Evolutionary conservation across 2,329 filamentous ascomycete genomes (phyloP).

Genomic region (Graphilbum sp.): DNA sequence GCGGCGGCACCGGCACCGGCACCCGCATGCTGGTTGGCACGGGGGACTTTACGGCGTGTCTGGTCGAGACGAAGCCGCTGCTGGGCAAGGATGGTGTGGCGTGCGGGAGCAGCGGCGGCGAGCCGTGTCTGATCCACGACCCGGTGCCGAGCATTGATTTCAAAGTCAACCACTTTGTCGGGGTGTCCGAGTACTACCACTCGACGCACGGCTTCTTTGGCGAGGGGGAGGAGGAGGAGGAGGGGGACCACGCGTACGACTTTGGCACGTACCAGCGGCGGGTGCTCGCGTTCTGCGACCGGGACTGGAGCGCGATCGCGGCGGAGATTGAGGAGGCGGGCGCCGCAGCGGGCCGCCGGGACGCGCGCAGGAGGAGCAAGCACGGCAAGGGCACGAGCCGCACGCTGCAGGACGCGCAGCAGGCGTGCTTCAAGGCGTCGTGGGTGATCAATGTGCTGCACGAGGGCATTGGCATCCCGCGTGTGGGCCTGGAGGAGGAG

Average conservation of each 20-base stretch:
- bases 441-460: constrained; percentile 97
- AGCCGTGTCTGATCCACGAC: constrained; percentile 78
- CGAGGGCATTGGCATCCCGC: constrained; percentile 85
- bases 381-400: constrained; percentile 44
- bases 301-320: constrained; percentile 65
- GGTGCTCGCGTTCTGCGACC: constrained; percentile 71
- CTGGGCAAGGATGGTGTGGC: constrained; percentile 68
- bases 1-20: constrained; percentile 18
- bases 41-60: constrained; percentile 71
- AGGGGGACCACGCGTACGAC: constrained; percentile 62
- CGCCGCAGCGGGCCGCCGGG: constrained; percentile 49
- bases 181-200: constrained; percentile 98
- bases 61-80: constrained; percentile 67
- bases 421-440: constrained; percentile 94
- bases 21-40: constrained; percentile 54
- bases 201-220: constrained; percentile 90
- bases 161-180: constrained; percentile 91
- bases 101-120: constrained; percentile 39
- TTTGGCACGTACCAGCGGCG: constrained; percentile 76
- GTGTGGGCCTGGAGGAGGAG: constrained; percentile 73
- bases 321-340: constrained; percentile 30
- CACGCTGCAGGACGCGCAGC: constrained; percentile 61
- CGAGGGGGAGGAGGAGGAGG: constrained; percentile 34
- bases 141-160: constrained; percentile 95
- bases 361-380: constrained; percentile 1